Evolutionary conservation across 2,329 filamentous ascomycete species (phyloP), one percentile per base, ranked within the genome.

Genomic region (Aspergillus pseudoglaucus): DNA sequence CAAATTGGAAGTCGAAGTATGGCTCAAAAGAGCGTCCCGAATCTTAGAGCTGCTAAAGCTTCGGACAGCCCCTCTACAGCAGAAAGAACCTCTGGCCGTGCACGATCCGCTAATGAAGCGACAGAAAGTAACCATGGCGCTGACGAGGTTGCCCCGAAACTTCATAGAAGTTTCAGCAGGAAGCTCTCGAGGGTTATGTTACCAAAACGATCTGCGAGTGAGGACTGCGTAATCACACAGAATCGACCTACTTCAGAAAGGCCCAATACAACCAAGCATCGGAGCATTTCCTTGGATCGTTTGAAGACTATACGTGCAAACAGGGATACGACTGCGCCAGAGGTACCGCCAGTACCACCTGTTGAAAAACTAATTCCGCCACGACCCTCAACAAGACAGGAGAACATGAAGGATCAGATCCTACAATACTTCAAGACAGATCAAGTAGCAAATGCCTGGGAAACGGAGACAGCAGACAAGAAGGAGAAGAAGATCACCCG

Each of bases 401-500:
- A 67, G 7, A 60, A 53, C 4, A 59, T 66, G 58, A 64, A 61
- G 47, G 53, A 59, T 9, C 64, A 67, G 49, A 54, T 67, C 14
- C 54, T 58, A 30, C 61, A 65, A 12, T 64, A 61, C 47, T 54
- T 67, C n/a, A 65, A 61, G 37, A 63, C 62, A 2, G 64, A 66
- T 45, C 59, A 57, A n/a, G 64, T 65, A 14, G 46, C 60, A 12
- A 64, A 67, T 8, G 53, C 59, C 8, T 65, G 62, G 62, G 63
- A 66, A 22, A 57, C 32, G 30, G 25, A 30, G 10, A 52, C 59
- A 9, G 49, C 54, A 18, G 35, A 18, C 9, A 54, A 55, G 17
- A 60, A 54, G 27, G 52, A 59, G n/a, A 54, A 50, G 17, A 57
- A 42, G 15, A 10, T 48, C 23, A 53, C 48, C 15, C 49, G 49